phyloP scores from a whole-genome alignment of 1,284 basidiomycete genomes.

The Fistulinella staudtii region DNA sequence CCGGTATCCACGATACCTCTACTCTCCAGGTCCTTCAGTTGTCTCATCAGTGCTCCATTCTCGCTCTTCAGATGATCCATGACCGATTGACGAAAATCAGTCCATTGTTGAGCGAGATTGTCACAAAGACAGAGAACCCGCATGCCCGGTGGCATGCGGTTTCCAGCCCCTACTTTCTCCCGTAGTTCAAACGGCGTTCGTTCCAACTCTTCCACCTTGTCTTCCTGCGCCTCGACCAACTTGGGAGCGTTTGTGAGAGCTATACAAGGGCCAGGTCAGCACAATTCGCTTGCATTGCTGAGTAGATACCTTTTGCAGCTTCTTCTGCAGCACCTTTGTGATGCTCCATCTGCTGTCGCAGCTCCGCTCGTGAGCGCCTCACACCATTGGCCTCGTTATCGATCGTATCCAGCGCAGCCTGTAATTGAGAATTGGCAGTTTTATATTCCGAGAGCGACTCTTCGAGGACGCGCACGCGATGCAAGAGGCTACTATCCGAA shows the following conservation, averaged over 20 bases:
- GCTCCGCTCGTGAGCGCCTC: constrained; percentile 32
- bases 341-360: constrained; percentile 41
- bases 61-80: constrained; percentile 71
- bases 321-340: constrained; percentile 38
- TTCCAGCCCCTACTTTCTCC: constrained; percentile 71
- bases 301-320: constrained; percentile 46
- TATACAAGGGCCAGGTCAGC: constrained; percentile 21
- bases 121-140: constrained; percentile 67
- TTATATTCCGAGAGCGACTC: constrained; percentile 54
- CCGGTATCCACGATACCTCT: constrained; percentile 22
- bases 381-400: constrained; percentile 36
- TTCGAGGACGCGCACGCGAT: constrained; percentile 57
- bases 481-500: constrained; percentile 28
- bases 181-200: constrained; percentile 71
- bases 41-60: constrained; percentile 65
- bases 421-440: constrained; percentile 40
- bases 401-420: constrained; percentile 41
- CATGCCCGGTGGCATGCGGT: constrained; percentile 69
- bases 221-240: constrained; percentile 38
- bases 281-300: neutral
- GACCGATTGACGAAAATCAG: constrained; percentile 60
- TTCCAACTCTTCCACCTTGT: constrained; percentile 60
- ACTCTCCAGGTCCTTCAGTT: constrained; percentile 54
- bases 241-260: constrained; percentile 42
- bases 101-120: constrained; percentile 75